Evolutionary conservation across 257 asterid species (phyloP).

Genomic region (Lavandula angustifolia): DNA sequence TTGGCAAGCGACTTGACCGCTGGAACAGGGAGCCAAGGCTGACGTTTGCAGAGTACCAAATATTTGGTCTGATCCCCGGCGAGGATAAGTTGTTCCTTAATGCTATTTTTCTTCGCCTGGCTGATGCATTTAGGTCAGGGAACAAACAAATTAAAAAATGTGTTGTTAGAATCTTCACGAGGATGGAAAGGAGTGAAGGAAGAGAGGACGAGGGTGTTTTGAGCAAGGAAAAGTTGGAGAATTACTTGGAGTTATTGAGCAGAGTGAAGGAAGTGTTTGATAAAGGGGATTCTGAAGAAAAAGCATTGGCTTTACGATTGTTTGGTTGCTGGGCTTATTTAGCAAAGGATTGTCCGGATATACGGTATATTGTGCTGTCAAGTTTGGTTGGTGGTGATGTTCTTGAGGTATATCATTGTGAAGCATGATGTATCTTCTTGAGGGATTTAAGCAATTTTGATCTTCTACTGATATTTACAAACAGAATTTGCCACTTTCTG

Average conservation of each 20-base stretch:
- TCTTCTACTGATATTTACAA: background rate
- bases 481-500: constrained; percentile 23
- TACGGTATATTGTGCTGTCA: constrained; percentile 66
- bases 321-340: constrained; percentile 84
- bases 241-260: constrained; percentile 63
- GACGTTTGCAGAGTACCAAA: constrained; percentile 51
- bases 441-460: background rate
- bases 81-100: constrained; percentile 83
- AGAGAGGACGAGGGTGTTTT: constrained; percentile 44
- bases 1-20: constrained; percentile 59
- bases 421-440: background rate
- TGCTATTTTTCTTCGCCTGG: constrained; percentile 70
- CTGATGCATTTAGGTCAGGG: constrained; percentile 72
- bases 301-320: constrained; percentile 58
- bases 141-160: constrained; percentile 46
- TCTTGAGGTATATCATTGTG: constrained; percentile 53
- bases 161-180: constrained; percentile 58
- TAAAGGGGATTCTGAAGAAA: constrained; percentile 71
- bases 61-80: constrained; percentile 65
- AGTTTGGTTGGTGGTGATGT: constrained; percentile 55
- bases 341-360: constrained; percentile 57
- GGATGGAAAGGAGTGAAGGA: constrained; percentile 37
- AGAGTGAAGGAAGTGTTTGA: constrained; percentile 78
- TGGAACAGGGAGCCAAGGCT: constrained; percentile 59
- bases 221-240: constrained; percentile 54